Evolutionary conservation across 108 stramenopile species (phyloP).

Genomic region (Cyclotella cryptica): DNA sequence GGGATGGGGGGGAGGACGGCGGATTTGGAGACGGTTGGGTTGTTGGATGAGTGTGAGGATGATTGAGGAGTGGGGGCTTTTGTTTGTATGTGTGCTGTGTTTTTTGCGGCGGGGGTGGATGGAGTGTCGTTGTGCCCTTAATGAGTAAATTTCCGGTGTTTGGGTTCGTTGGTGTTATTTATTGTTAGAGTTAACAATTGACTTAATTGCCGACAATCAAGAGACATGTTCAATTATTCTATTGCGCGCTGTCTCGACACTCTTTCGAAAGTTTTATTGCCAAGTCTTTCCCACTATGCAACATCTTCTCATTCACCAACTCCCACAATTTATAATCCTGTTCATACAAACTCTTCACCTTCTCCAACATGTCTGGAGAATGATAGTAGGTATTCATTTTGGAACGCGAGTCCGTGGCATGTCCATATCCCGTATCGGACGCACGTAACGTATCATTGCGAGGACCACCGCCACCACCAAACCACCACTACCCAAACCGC

Average conservation of each 20-base stretch:
- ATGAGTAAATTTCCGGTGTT: no score
- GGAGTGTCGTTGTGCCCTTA: no score
- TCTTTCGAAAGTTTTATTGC: constrained; percentile 18
- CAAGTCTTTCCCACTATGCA: constrained; percentile 23
- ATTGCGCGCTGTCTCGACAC: neutral
- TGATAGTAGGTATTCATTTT: constrained; percentile 22
- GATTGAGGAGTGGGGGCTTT: constrained; percentile 11
- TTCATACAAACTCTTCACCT: constrained; percentile 20
- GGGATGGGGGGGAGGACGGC: constrained; percentile 34
- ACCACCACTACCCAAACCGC: no score
- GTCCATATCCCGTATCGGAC: constrained; percentile 28
- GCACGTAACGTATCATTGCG: neutral
- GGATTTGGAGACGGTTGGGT: constrained; percentile 45
- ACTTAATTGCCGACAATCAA: no score
- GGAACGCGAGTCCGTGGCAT: constrained; percentile 15
- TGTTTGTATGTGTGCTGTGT: no score
- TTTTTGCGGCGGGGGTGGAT: no score
- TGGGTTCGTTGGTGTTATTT: no score
- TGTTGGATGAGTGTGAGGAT: constrained; percentile 52
- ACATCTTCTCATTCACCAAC: constrained; percentile 6
- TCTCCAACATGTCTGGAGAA: constrained; percentile 18
- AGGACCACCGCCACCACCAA: no score
- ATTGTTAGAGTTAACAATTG: no score
- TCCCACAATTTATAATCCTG: constrained; percentile 32
- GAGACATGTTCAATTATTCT: neutral